phyloP scores from a whole-genome alignment of 2,329 filamentous ascomycete species.

The Colletotrichum cereale region DNA sequence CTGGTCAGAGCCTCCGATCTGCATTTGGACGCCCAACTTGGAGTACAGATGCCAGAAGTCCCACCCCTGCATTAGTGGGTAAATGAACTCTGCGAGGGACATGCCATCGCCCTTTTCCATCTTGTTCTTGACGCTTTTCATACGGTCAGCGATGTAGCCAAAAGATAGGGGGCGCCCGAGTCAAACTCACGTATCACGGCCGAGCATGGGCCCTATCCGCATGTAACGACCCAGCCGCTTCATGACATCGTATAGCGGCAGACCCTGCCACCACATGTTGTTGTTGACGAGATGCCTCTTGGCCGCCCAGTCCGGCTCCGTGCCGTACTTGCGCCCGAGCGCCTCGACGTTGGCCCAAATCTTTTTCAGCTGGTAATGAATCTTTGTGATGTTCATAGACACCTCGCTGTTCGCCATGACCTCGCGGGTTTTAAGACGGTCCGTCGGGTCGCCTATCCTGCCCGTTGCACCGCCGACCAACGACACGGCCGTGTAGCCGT shows the following conservation, averaged over 20 bases:
- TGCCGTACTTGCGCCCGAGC: constrained; percentile 75
- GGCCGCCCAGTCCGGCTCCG: constrained; percentile 73
- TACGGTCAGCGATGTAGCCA: not conserved
- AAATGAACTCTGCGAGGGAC: constrained; percentile 93
- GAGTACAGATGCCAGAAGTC: constrained; percentile 93
- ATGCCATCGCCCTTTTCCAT: constrained; percentile 90
- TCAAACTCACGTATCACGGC: constrained; percentile 82
- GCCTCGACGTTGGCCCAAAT: constrained; percentile 81
- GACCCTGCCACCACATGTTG: constrained; percentile 81
- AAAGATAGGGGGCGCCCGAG: not conserved
- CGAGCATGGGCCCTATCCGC: constrained; percentile 87
- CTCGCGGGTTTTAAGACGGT: constrained; percentile 72
- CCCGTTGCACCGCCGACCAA: constrained; percentile 82
- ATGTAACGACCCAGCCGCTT: constrained; percentile 79
- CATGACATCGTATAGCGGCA: constrained; percentile 81
- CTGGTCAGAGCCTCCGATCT: constrained; percentile 96
- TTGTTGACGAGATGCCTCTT: constrained; percentile 82
- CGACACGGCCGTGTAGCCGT: constrained; percentile 77
- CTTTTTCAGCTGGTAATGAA: constrained; percentile 77
- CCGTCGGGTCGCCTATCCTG: constrained; percentile 83
- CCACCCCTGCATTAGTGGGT: constrained; percentile 94
- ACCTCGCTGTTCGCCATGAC: constrained; percentile 64
- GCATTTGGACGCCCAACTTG: constrained; percentile 77
- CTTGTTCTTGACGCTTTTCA: constrained; percentile 77
- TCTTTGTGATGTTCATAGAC: constrained; percentile 74